Evolutionary conservation across 1,139 yeast species (phyloP).

Genomic region (Groenewaldozyma sp.): DNA sequence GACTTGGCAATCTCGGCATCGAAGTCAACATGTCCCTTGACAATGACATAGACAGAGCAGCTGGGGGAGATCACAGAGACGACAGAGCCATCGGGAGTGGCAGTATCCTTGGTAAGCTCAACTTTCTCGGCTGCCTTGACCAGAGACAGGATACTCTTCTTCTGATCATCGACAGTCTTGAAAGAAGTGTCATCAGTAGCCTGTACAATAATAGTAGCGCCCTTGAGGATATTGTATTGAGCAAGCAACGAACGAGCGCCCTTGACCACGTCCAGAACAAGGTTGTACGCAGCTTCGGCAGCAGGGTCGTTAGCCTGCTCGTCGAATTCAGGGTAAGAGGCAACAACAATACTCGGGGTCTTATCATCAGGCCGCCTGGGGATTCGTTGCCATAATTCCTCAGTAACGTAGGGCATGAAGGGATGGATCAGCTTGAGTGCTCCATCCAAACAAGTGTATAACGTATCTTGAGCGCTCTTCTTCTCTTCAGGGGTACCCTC

Average conservation of each 20-base stretch:
- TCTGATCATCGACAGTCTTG: conserved; percentile 56
- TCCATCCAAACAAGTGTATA: conserved; percentile 86
- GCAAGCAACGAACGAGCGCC: conserved; percentile 87
- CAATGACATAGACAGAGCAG: conserved; percentile 80
- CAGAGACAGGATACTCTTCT: conserved; percentile 76
- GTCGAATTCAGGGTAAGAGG: conserved; percentile 64
- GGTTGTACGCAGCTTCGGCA: conserved; percentile 67
- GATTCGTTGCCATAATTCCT: conserved; percentile 98
- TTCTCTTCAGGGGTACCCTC: conserved; percentile 83
- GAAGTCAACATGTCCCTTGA: conserved; percentile 88
- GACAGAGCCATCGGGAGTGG: conserved; percentile 81
- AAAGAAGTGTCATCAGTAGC: conserved; percentile 41
- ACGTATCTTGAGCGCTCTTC: conserved; percentile 85
- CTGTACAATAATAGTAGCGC: conserved; percentile 80
- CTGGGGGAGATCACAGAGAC: conserved; percentile 71
- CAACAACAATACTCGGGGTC: conserved; percentile 65
- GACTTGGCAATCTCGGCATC: conserved; percentile 87
- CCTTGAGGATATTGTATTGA: conserved; percentile 79
- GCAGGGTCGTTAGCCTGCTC: conserved; percentile 51
- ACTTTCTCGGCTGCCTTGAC: conserved; percentile 78
- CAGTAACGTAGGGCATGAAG: conserved; percentile 95
- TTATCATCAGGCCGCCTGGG: conserved; percentile 76
- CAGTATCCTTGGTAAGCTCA: conserved; percentile 44
- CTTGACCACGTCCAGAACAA: conserved; percentile 78
- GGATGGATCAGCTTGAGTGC: conserved; percentile 93